Evolutionary conservation across 257 asterid genomes (phyloP), one percentile per base, ranked within the genome.

Genomic region (Petunia secreta): DNA sequence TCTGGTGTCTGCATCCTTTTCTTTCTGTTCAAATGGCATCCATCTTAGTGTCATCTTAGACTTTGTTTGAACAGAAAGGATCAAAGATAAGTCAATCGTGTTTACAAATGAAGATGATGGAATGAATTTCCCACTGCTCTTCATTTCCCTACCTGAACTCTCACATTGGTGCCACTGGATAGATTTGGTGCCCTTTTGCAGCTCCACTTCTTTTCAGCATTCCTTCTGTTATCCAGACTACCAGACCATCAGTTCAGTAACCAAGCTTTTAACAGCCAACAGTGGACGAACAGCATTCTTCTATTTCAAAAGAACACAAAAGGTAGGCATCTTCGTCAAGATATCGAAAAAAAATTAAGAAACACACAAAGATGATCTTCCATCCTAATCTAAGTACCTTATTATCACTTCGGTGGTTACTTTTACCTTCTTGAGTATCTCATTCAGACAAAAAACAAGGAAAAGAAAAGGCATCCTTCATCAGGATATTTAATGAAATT

Each of bases 151-250:
- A 69, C 77, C 77, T 69, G 43, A 69, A 11, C 16, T 25, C 43
- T 71, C 76, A 44, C 58, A 8, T 68, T 68, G 41, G 76, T 44
- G 75, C 39, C 65, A 6, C 39, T 25, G 13, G 65, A 53, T 8
- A 25, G 25, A 25, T 25, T 25, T 25, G 25, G 25, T 25, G 25
- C 25, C 25, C 25, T 25, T 25, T 52, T 52, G 57, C 57, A 68
- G 76, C 58, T 8, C 57, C 57, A 13, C 8, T 16, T 44, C 58
- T 44, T 68, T 16, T 44, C 76, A 9, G 8, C 8, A 1, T 14
- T 8, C 41, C 8, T 57, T 44, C 57, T 4, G 41, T 68, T 16
- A 25, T 25, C 25, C 58, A 44, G 16, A 68, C 58, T 44, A 50
- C 41, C n/a, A 46, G 43, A 46, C 43, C 2, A 44, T 48, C 77